A percentile compares a stretch with the other conserved stretches of the same genome.
phyloP scores from a whole-genome alignment of 768 basidiomycete genomes.

The Podaxis sp. region DNA sequence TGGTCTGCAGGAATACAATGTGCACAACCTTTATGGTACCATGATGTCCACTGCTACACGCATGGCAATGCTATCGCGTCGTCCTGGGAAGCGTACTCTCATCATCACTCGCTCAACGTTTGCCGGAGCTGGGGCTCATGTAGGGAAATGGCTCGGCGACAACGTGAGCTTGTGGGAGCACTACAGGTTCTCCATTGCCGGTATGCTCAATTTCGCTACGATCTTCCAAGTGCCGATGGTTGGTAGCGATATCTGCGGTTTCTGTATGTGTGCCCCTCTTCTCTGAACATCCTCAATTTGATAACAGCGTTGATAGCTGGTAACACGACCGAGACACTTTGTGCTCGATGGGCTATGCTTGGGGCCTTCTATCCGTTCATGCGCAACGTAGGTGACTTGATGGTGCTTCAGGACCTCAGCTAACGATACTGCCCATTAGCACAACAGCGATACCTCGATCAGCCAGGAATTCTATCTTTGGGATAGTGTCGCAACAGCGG shows the following conservation, averaged over 20 bases:
- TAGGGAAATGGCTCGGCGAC: slow-evolving; percentile 76
- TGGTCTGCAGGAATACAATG: slow-evolving; percentile 58
- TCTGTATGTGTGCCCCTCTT: slow-evolving; percentile 37
- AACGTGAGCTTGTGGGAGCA: slow-evolving; percentile 60
- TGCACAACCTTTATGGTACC: slow-evolving; percentile 67
- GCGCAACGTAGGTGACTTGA: slow-evolving; percentile 54
- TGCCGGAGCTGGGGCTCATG: slow-evolving; percentile 61
- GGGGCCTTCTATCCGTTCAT: slow-evolving; percentile 81
- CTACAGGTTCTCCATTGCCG: slow-evolving; percentile 59
- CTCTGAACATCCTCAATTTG: neutral
- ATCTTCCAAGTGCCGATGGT: slow-evolving; percentile 76
- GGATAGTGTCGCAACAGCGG: slow-evolving; percentile 55
- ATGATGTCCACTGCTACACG: slow-evolving; percentile 70
- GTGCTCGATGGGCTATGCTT: slow-evolving; percentile 75
- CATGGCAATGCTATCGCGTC: slow-evolving; percentile 59
- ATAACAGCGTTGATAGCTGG: slow-evolving; percentile 31
- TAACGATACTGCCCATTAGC: slow-evolving; percentile 31
- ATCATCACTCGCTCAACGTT: slow-evolving; percentile 77
- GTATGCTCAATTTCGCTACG: slow-evolving; percentile 62
- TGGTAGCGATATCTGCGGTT: slow-evolving; percentile 74
- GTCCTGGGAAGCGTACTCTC: slow-evolving; percentile 59
- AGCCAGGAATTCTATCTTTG: slow-evolving; percentile 73
- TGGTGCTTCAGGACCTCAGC: neutral
- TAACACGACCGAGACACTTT: slow-evolving; percentile 67
- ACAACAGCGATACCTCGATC: slow-evolving; percentile 50